A percentile compares a stretch with the other conserved stretches of the same genome.
Evolutionary conservation across 176 grass and related monocot genomes (phyloP).

Genomic region (Elaeis guineensis): DNA sequence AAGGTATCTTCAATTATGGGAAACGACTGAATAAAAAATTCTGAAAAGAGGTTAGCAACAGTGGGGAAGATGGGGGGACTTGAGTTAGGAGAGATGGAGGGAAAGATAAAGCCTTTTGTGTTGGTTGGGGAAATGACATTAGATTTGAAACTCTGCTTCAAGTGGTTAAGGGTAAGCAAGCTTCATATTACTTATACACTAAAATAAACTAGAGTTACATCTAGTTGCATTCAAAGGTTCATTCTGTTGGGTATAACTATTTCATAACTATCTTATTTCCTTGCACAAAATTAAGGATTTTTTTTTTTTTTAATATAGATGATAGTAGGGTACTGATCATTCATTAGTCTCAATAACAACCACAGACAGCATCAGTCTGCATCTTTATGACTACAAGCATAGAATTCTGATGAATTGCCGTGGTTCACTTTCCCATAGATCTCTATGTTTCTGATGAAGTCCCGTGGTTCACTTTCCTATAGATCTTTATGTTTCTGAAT

Average conservation of each 20-base stretch:
- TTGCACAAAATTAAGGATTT: neutral
- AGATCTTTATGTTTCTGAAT: neutral
- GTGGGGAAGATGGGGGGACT: constrained; percentile 9
- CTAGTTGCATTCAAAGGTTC: neutral
- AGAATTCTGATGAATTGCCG: too few relatives aligned
- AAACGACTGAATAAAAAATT: constrained; percentile 33
- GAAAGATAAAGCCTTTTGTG: constrained; percentile 14
- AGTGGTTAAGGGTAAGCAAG: too few relatives aligned
- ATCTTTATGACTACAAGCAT: too few relatives aligned
- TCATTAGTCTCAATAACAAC: too few relatives aligned
- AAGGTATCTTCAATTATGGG: constrained; percentile 40
- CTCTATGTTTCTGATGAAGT: too few relatives aligned
- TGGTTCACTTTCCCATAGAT: neutral
- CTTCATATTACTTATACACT: too few relatives aligned
- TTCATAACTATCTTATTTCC: neutral
- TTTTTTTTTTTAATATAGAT: too few relatives aligned
- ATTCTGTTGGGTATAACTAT: neutral
- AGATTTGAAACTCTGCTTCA: constrained; percentile 19
- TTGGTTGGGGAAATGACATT: constrained; percentile 38
- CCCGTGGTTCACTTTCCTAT: too few relatives aligned
- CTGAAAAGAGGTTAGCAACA: neutral
- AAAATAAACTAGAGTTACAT: too few relatives aligned
- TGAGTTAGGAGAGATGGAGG: constrained; percentile 12
- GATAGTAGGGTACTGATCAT: too few relatives aligned
- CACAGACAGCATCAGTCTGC: too few relatives aligned